phyloP scores from a whole-genome alignment of 176 grass and related monocot species.

The Canna indica region DNA sequence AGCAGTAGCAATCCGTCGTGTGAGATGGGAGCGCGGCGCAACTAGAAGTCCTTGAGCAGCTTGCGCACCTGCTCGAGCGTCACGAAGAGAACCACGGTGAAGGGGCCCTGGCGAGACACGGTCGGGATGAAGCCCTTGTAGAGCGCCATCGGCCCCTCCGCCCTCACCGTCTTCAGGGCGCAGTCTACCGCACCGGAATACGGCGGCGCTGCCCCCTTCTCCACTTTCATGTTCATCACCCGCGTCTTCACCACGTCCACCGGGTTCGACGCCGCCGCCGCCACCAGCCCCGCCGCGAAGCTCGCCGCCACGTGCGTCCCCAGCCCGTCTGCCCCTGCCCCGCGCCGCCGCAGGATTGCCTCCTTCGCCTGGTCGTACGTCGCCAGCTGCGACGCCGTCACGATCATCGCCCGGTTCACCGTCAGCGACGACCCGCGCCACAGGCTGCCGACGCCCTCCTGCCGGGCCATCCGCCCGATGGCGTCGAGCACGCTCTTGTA shows the following conservation, averaged over 20 bases:
- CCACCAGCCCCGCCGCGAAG: constrained; percentile 16
- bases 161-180: constrained; percentile 18
- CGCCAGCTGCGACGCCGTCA: constrained; percentile 23
- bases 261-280: constrained; percentile 16
- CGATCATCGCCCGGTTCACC: constrained; percentile 23
- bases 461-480: constrained; percentile 16
- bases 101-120: constrained; percentile 79
- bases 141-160: constrained; percentile 19
- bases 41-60: constrained; percentile 66
- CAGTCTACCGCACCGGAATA: constrained; percentile 16
- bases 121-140: constrained; percentile 82
- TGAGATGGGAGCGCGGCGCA: neutral
- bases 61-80: constrained; percentile 99
- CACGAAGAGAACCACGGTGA: constrained; percentile 92
- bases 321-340: constrained; percentile 2
- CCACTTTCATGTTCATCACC: constrained; percentile 24
- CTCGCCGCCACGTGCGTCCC: constrained; percentile 20
- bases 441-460: constrained; percentile 15
- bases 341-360: neutral
- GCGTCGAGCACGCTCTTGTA: constrained; percentile 19
- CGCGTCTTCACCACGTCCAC: constrained; percentile 26
- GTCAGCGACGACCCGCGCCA: constrained; percentile 18
- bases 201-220: constrained; percentile 14
- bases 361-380: constrained; percentile 23
- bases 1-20: neutral